Base-by-base conservation (phyloP, 495 filamentous ascomycete species). In the Aspergillus incahuasiensis region DNA sequence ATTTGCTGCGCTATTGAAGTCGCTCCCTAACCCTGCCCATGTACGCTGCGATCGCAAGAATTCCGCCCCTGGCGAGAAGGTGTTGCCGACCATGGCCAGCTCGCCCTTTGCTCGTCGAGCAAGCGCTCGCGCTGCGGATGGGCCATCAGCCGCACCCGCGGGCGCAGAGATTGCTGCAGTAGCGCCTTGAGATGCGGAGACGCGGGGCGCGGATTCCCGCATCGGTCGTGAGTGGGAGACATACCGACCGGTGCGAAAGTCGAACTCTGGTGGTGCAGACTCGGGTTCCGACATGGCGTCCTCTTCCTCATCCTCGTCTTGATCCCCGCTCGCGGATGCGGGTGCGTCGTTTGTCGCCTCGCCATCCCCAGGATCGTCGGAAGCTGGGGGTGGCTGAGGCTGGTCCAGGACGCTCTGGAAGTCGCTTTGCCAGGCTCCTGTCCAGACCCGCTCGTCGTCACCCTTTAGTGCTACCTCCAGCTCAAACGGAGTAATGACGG, bases 401-500 rank as follows among this genome's bases (percentile, higher is more conserved):
- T 63, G 57, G 55, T 80, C 67, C 39, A 80, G 69, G 15, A 87
- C 68, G 15, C 74, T 73, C 52, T 89, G 82, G 54, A 90, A 90
- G 59, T 88, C 85, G 18, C 85, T 85, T 69, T 81, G 84, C 88
- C 88, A 91, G 60, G 83, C 79, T 1, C 87, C 86, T 1, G 82
- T 85, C 87, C 88, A 91, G 13, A 89, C 76, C 56, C 91, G 82
- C 63, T 81, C 78, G 30, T 75, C 77, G 63, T 96, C 90, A 5
- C 79, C 72, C 68, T 79, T 71, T 56, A 97, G 72, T 4, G 87
- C 86, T 42, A 96, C 65, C 34, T 81, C 82, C 21, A 97, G 72
- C 79, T 97, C 94, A 65, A 91, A 97, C 2, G 94, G 92, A 11
- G 95, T 98, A 32, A 98, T 82, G 4, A 97, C 82, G 1, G 90